Evolutionary conservation across 108 stramenopile species (phyloP), one percentile per base, ranked within the genome.

Genomic region (Bacterosira constricta): DNA sequence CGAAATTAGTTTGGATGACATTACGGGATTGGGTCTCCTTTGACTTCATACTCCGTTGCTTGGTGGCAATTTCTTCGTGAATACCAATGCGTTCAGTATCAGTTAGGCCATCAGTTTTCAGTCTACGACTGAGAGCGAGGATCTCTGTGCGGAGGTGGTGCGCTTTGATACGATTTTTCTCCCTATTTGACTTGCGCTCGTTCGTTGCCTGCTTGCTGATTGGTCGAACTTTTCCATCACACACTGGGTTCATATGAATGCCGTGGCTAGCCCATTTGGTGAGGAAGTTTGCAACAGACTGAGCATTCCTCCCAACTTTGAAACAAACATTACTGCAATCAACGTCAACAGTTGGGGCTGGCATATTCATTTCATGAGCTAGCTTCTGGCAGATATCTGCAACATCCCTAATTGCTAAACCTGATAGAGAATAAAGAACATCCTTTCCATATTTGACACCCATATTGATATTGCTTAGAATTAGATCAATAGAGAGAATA

Each of bases 121-220:
- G 7, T 23, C n/a, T 11, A 4, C 41, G 21, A 1, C 17, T 11
- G 2, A 62, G 35, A 15, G 39, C 21, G 13, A 20, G 51, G 23
- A 60, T 11, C 6, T 62, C 60, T 41, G 41, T 51, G n/a, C n/a
- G n/a, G n/a, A n/a, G n/a, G n/a, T n/a, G n/a, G n/a, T n/a, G n/a
- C n/a, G n/a, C n/a, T n/a, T 52, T 25, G n/a, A 53, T 63, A 10
- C 51, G 31, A 29, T 26, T 29, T 30, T 53, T n/a, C n/a, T n/a
- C n/a, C n/a, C n/a, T n/a, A n/a, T 72, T 29, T 15, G 58, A 58
- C n/a, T 15, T 38, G 20, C 59, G 58, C 26, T 50, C 11, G 25
- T 71, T 61, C 0, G 70, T 71, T 10, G 46, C 70, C 31, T 71
- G n/a, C n/a, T n/a, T n/a, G n/a, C n/a, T n/a, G n/a, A n/a, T n/a